Percentiles rank a stretch among this genome's conserved stretches.
Evolutionary conservation across 2,329 filamentous ascomycete genomes (phyloP).

Genomic region (Clarireedia paspali): DNA sequence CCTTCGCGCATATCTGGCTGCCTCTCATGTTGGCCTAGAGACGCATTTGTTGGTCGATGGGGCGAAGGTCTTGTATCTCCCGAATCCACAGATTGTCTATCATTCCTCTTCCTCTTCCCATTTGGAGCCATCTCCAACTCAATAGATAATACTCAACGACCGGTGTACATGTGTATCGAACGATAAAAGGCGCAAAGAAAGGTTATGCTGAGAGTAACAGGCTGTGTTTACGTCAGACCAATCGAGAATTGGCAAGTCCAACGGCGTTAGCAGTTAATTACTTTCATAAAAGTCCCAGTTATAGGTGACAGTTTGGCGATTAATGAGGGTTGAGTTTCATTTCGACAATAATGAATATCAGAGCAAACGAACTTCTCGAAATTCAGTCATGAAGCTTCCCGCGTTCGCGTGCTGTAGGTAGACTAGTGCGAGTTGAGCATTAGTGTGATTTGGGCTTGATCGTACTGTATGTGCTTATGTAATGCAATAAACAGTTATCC

Average conservation of each 20-base stretch:
- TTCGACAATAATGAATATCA: neutral
- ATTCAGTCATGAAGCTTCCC: constrained; percentile 3
- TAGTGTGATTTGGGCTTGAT: neutral
- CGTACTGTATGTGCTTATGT: neutral
- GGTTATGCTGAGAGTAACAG: neutral
- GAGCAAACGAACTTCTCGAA: constrained; percentile 1
- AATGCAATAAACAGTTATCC: neutral
- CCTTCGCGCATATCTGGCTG: constrained; percentile 40
- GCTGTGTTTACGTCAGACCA: neutral
- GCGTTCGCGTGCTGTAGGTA: constrained; percentile 7
- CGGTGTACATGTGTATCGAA: constrained; percentile 21
- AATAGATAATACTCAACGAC: constrained; percentile 15
- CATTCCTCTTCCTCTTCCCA: constrained; percentile 30
- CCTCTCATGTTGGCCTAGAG: constrained; percentile 50
- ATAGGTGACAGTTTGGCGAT: neutral
- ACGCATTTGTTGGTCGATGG: constrained; percentile 51
- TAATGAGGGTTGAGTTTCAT: neutral
- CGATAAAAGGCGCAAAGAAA: neutral
- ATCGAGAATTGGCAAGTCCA: neutral
- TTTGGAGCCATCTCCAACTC: constrained; percentile 26
- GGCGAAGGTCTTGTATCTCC: constrained; percentile 48
- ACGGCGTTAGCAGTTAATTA: neutral
- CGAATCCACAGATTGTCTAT: constrained; percentile 32
- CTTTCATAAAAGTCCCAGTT: neutral
- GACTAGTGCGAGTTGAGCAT: constrained; percentile 1